Evolutionary conservation across 345 rosid species (phyloP), one percentile per base, ranked within the genome.

Genomic region (Hibiscus mutabilis): DNA sequence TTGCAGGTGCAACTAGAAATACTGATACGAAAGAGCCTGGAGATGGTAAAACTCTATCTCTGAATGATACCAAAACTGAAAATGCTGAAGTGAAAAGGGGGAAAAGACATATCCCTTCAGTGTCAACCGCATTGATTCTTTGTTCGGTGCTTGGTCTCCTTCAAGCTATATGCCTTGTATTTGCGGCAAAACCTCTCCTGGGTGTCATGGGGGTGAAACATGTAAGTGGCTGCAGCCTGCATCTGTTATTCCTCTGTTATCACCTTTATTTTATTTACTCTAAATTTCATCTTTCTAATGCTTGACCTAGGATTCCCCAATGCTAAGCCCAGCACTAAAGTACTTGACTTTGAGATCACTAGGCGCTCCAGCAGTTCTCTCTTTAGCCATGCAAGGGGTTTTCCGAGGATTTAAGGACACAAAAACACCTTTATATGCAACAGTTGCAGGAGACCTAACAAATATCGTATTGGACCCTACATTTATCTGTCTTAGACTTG

Each of bases 401-500:
- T 95, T 91, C 42, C 83, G 97, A 73, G 97, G 99, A 10, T 90
- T 95, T 71, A 95, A 95, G 60, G 99, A 95, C 60, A 95, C 99
- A 13, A 92, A 65, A 84, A 92, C 97, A 63, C 99, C 99, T 37
- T 69, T 94, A 60, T 90, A 78, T 82, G 98, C 98, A 42, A 94
- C 82, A 95, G 97, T 90, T 15, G 81, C 75, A 3, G 97, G 97
- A 76, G 97, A 95, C 74, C 15, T 81, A 9, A 46, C 85, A 70
- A 95, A 95, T 79, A 85, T 95, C 49, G 64, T 87, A 59, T 75
- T 95, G 70, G 99, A 95, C 68, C 96, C 97, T 0, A 84, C 91
- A 31, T 91, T 95, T 53, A 95, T 95, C 69, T 76, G 80, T 53
- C 44, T 87, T 81, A 79, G 65, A 18, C 75, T 86, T 42, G 99